Base-by-base conservation (phyloP, 2,329 filamentous ascomycete species). In the Coniochaeta sp. region DNA sequence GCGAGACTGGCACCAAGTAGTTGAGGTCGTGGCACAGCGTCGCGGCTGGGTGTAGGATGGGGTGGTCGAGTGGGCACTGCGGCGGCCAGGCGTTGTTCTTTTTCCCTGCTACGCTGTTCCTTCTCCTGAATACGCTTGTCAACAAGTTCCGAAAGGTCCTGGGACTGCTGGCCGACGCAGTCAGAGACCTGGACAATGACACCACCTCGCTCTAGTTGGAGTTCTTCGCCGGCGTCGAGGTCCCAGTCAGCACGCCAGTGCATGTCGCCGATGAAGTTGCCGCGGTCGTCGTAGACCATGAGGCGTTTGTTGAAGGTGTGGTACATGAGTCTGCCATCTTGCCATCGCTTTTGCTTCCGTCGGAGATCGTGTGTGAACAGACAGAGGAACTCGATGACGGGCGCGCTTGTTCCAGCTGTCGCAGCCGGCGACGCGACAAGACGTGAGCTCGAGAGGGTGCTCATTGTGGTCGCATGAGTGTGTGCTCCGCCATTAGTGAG, bases 281-380 rank as follows among this genome's bases (percentile, higher is more conserved):
- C 83, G 2, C 81, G 74, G 46, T 89, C 83, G 65, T 96, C 91
- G 61, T 94, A 92, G 6, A 95, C 88, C 89, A 96, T 95, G 54
- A 94, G 75, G 4, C 89, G 83, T 63, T 85, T 89, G 71, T 96
- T 96, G 79, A 95, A 96, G 1, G 87, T 86, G 64, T 96, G 91
- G 57, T 86, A 95, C 57, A 86, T 87, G 55, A 96, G 79, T 49
- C 83, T 83, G 31, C 92, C 91, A 84, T 96, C 91, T 62, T 95
- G 89, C 91, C 91, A 96, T 55, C 89, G 78, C 66, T 96, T 96
- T 60, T 89, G 85, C 71, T 96, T 96, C 52, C 89, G 83, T 49
- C 84, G 83, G 38, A 95, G 67, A 64, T 96, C 91, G 64, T 89
- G 83, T 2, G 91, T 95, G 68, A 89, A 96, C 4, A 96, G 82